phyloP scores from a whole-genome alignment of 257 asterid genomes.

The Craterostigma plantagineum region DNA sequence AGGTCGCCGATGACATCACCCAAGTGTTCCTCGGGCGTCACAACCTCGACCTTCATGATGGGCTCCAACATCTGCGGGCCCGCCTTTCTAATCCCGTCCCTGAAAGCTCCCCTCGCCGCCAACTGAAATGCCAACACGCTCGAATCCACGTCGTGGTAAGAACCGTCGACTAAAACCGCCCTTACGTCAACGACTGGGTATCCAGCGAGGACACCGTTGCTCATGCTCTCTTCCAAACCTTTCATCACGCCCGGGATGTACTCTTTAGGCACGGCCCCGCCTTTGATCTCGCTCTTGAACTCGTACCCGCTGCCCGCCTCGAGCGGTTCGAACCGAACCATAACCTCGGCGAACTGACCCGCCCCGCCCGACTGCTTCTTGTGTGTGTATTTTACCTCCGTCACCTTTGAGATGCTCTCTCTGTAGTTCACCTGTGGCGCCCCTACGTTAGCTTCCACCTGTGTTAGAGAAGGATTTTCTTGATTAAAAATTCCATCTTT shows the following conservation, averaged over 20 bases:
- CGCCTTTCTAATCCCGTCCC: constrained; percentile 93
- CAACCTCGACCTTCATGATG: constrained; percentile 80
- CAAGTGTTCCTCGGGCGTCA: constrained; percentile 92
- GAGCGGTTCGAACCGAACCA: constrained; percentile 77
- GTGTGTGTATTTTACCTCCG: constrained; percentile 76
- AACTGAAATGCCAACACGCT: constrained; percentile 95
- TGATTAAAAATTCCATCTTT: not conserved
- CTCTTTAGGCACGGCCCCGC: constrained; percentile 89
- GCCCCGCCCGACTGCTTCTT: constrained; percentile 97
- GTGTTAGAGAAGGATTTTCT: not conserved
- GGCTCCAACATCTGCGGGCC: constrained; percentile 87
- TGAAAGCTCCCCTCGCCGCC: constrained; percentile 92
- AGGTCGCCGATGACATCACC: constrained; percentile 98
- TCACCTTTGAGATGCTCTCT: constrained; percentile 69
- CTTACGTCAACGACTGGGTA: constrained; percentile 93
- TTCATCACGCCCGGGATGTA: constrained; percentile 95
- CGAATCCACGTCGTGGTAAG: constrained; percentile 94
- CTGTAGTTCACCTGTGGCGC: constrained; percentile 99
- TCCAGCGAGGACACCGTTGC: constrained; percentile 83
- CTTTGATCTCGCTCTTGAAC: constrained; percentile 94
- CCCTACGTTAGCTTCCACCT: constrained; percentile 99
- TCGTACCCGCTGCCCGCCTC: constrained; percentile 83
- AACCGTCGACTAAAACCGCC: constrained; percentile 89
- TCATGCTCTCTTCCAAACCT: constrained; percentile 95
- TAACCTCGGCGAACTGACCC: constrained; percentile 90